Conservation (phyloP, 1,284 basidiomycete genomes). For the Ustilago vetiveriae region DNA sequence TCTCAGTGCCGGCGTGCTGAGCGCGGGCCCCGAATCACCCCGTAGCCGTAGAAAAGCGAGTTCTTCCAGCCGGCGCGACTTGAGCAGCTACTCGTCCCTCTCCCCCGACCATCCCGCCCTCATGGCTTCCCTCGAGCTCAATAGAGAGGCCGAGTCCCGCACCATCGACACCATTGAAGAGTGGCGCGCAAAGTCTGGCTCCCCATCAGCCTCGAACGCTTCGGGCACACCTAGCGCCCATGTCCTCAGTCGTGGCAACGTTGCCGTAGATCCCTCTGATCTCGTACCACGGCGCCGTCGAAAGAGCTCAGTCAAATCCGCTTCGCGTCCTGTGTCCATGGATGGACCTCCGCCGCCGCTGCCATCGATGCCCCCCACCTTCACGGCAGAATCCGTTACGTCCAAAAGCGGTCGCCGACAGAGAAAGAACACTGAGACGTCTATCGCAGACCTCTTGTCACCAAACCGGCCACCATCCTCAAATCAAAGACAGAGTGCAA, state of each 20-base stretch:
- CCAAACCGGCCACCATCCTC: slow-evolving; percentile 8
- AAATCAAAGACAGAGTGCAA: slow-evolving; percentile 1
- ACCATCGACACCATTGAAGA: slow-evolving; percentile 47
- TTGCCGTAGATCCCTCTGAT: slow-evolving; percentile 4
- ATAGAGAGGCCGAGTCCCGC: slow-evolving; percentile 31
- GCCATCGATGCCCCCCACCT: slow-evolving; percentile 11
- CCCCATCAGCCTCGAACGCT: not conserved
- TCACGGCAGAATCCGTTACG: slow-evolving; percentile 20
- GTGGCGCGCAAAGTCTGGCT: slow-evolving; percentile 35
- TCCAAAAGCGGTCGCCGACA: slow-evolving; percentile 25
- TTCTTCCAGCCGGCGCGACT: slow-evolving; percentile 14
- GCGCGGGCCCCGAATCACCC: slow-evolving; percentile 38
- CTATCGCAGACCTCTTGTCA: slow-evolving; percentile 20
- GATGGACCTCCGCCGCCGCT: slow-evolving; percentile 25
- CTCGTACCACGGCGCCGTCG: slow-evolving; percentile 19
- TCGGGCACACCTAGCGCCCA: not conserved
- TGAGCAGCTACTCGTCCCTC: slow-evolving; percentile 20
- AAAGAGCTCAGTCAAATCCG: slow-evolving; percentile 24
- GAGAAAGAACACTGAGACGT: slow-evolving; percentile 15
- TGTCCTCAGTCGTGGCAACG: not conserved
- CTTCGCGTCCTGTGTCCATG: slow-evolving; percentile 28
- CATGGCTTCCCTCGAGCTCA: slow-evolving; percentile 35
- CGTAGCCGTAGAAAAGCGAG: slow-evolving; percentile 34
- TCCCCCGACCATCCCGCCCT: slow-evolving; percentile 33
- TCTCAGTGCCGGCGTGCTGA: slow-evolving; percentile 46